phyloP scores from a whole-genome alignment of 140 eudicot genomes.

The Ambrosia hybrid region DNA sequence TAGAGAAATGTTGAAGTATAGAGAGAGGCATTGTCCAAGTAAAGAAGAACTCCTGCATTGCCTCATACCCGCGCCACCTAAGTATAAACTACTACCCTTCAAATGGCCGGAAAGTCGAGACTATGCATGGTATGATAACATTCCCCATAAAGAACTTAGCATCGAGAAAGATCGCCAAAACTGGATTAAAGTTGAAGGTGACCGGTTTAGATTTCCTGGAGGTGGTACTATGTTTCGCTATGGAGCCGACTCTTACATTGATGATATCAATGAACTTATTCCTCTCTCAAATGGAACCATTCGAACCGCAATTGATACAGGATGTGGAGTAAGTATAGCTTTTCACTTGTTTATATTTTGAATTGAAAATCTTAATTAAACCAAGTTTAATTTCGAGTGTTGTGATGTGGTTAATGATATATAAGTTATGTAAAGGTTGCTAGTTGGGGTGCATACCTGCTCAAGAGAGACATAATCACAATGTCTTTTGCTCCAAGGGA shows the following conservation, averaged over 20 bases:
- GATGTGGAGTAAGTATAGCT: constrained; percentile 77
- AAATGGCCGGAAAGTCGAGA: constrained; percentile 97
- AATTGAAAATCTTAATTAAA: neutral
- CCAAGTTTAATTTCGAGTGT: neutral
- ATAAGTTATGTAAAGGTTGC: constrained; percentile 62
- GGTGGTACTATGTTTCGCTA: constrained; percentile 96
- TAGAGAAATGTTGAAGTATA: constrained; percentile 65
- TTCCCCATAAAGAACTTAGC: constrained; percentile 96
- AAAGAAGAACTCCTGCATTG: constrained; percentile 70
- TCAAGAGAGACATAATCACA: constrained; percentile 76
- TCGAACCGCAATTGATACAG: constrained; percentile 83
- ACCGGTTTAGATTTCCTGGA: constrained; percentile 83
- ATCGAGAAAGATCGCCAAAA: constrained; percentile 84
- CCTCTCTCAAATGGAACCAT: constrained; percentile 74
- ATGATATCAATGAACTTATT: constrained; percentile 76
- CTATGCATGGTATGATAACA: constrained; percentile 80
- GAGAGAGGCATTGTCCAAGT: constrained; percentile 90
- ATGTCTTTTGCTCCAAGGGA: constrained; percentile 99
- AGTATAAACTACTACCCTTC: constrained; percentile 77
- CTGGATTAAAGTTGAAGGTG: constrained; percentile 96
- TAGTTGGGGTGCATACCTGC: constrained; percentile 92
- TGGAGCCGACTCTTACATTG: constrained; percentile 95
- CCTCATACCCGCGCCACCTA: constrained; percentile 88
- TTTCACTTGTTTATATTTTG: neutral
- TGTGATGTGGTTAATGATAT: constrained; percentile 13